Base-by-base conservation (phyloP, 2,329 filamentous ascomycete species). In the Pseudogymnoascus sp. region DNA sequence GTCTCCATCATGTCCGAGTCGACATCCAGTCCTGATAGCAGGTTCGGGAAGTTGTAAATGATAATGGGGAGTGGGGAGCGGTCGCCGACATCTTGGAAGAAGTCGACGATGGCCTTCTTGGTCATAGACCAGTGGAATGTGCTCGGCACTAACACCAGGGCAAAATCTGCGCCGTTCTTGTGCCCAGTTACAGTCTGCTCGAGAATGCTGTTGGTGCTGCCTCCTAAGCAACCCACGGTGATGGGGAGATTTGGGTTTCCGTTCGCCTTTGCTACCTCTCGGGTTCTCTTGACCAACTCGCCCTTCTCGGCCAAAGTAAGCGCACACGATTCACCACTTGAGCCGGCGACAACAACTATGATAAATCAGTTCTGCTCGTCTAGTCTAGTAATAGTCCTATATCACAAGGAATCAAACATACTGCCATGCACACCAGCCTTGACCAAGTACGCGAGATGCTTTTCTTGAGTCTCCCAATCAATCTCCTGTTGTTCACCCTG, bases 391-490 rank as follows among this genome's bases (percentile, higher is more conserved):
- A 14, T 11, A 19, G 7, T 4, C 12, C 39, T 16, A 39, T 35
- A n/a, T 35, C 19, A 23, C 4, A 6, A 8, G 25, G 33, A 60
- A 39, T 19, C 14, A 28, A 60, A 60, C 58, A 2, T 60, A 60
- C 58, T 60, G 30, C 58, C 58, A n/a, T 60, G 58, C 5, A 60
- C 83, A 8, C 91, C 91, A 64, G 84, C 88, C 71, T 84, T 80
- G 39, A 86, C 87, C 58, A 94, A 83, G 60, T 89, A 86, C 67
- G 88, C 84, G 22, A 89, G 87, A 72, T 94, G 90, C 72, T 83
- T 88, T 76, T 89, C 88, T 77, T 92, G 89, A 62, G 83, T 83
- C 33, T 87, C 80, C 66, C 91, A 84, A 72, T 94, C 90, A 69
- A 94, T 81, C 60, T 93, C 89, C 75, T 94, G 90, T 12, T 41